A percentile compares a stretch with the other conserved stretches of the same genome.
phyloP scores from a whole-genome alignment of 495 filamentous ascomycete species.

The Daldinia loculata region DNA sequence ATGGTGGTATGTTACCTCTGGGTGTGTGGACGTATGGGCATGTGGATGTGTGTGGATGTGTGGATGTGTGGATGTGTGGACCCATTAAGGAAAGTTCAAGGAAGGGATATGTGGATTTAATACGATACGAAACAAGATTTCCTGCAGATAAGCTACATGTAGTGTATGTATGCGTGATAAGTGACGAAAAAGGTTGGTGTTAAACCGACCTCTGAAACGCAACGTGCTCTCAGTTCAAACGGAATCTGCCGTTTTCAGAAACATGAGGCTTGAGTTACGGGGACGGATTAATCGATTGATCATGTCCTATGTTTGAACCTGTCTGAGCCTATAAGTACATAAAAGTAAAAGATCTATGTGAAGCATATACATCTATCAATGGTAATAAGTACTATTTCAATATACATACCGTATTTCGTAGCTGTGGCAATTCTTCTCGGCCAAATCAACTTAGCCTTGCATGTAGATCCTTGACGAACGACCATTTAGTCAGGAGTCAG shows the following conservation, averaged over 20 bases:
- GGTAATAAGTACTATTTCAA: neutral
- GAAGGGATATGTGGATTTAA: slow-evolving; percentile 33
- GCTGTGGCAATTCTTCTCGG: slow-evolving; percentile 30
- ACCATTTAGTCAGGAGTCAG: slow-evolving; percentile 33
- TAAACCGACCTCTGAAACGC: slow-evolving; percentile 23
- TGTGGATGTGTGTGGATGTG: neutral
- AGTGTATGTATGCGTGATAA: neutral
- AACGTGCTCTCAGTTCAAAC: slow-evolving; percentile 29
- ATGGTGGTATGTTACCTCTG: slow-evolving; percentile 7
- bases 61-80: slow-evolving; percentile 1
- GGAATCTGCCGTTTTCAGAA: slow-evolving; percentile 36
- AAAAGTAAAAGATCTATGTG: no score
- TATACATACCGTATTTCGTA: neutral
- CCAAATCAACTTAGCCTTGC: slow-evolving; percentile 32
- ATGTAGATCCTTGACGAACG: slow-evolving; percentile 18
- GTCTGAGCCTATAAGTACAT: neutral
- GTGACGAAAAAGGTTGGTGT: slow-evolving; percentile 26
- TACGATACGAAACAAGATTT: slow-evolving; percentile 41
- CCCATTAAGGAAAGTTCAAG: neutral
- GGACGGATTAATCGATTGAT: neutral
- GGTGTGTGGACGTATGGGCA: neutral
- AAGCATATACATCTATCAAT: neutral
- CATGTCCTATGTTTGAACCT: neutral
- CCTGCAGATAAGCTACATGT: neutral
- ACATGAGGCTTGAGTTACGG: slow-evolving; percentile 19